Evolutionary conservation across 305 asterid species (phyloP), one percentile per base, ranked within the genome.

Genomic region (Fraxinus paxiana): DNA sequence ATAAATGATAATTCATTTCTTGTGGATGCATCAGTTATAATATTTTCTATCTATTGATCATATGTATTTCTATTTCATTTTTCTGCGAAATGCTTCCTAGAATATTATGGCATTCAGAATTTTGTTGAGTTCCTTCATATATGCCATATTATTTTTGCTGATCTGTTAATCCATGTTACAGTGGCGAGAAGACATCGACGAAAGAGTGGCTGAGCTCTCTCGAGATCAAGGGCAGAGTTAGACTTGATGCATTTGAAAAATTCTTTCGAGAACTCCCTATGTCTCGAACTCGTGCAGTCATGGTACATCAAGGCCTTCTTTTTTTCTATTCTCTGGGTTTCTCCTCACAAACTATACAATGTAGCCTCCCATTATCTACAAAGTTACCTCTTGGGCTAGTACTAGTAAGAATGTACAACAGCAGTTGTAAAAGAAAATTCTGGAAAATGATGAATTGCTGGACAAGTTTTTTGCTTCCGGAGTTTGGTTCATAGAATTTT

Each of bases 281-380:
- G 92, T 96, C 99, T 76, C 95, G 99, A 80, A 92, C 96, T 24
- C 99, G 99, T 89, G 97, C 98, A 85, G 98, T 96, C 92, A 96
- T 96, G 99, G 99, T 96, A 96, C 90, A 82, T 90, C 84, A 88
- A 89, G 95, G 91, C 93, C 90, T 84, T 81, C 34, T 70, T 70
- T 48, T 79, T 82, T 80, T 46, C 86, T 74, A 82, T 87, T 77
- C 79, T 80, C 83, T 83, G 82, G 90, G 86, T 80, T 83, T 81
- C 86, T 81, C 86, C 85, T 84, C 87, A 83, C 79, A 82, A 79
- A 76, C 34, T 61, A 77, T 80, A 88, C 91, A 46, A 77, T 54
- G 81, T 41, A 76, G 88, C 67, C 79, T 74, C 83, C 70, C 67
- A 12, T 82, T 31, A 79, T 77, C 61, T 33, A 54, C 63, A 6